These are phyloP conservation scores for Streptanthus diversifolius DNA, from an alignment of 345 rosid species.

Conservation along the genomic window DNA sequence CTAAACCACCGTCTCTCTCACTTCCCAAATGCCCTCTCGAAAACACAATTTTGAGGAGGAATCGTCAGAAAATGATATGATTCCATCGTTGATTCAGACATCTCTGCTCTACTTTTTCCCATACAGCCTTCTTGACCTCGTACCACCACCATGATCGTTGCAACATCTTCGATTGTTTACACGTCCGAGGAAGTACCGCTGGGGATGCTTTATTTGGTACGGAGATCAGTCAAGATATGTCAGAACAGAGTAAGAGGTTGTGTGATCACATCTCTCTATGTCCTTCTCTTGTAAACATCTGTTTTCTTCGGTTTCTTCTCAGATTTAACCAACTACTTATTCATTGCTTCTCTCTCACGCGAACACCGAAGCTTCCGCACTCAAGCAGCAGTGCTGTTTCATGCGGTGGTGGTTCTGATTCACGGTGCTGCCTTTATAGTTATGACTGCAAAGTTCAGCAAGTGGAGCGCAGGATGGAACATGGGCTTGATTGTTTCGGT, in stretches of 20 bases:
- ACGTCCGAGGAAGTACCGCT: slow-evolving; percentile 16
- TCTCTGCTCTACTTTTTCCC: slow-evolving; percentile 12
- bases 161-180: slow-evolving; percentile 31
- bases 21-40: no score
- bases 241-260: slow-evolving; percentile 35
- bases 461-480: slow-evolving; percentile 50
- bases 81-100: slow-evolving; percentile 17
- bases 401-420: slow-evolving; percentile 5
- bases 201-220: background rate
- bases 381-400: background rate
- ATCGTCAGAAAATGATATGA: background rate
- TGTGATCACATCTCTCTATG: slow-evolving; percentile 41
- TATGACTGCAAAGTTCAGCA: slow-evolving; percentile 33
- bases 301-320: slow-evolving; percentile 31
- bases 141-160: slow-evolving; percentile 34
- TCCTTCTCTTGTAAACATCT: slow-evolving; percentile 30
- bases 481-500: slow-evolving; percentile 41
- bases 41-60: background rate
- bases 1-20: no score
- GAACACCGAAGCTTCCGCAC: background rate
- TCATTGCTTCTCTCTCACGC: background rate
- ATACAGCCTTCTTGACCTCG: slow-evolving; percentile 32
- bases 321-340: slow-evolving; percentile 2
- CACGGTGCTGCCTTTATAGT: slow-evolving; percentile 26
- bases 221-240: slow-evolving; percentile 9